Conservation (phyloP, 2,329 filamentous ascomycete species). For the Zarea fungicola region DNA sequence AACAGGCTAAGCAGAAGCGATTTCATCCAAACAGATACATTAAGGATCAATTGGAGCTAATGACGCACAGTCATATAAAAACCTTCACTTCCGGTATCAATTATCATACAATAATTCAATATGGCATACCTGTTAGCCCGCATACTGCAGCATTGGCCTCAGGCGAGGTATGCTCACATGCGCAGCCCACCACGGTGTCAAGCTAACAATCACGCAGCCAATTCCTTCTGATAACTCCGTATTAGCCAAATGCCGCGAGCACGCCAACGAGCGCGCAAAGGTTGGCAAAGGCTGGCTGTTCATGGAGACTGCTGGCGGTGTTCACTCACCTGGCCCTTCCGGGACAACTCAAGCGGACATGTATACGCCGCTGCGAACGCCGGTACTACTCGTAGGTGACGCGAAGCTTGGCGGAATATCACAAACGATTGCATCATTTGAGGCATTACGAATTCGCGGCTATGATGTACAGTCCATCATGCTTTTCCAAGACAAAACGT, state of each 20-base stretch:
- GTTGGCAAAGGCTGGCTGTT: conserved; percentile 54
- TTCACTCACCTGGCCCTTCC: conserved; percentile 72
- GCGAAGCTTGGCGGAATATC: conserved; percentile 73
- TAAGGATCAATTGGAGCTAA: background rate
- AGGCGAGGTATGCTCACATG: conserved; percentile 32
- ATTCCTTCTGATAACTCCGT: conserved; percentile 48
- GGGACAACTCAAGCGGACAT: conserved; percentile 73
- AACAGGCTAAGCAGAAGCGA: background rate
- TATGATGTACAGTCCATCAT: conserved; percentile 69
- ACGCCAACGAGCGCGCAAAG: conserved; percentile 38
- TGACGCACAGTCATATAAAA: conserved; percentile 52
- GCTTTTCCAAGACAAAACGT: conserved; percentile 61
- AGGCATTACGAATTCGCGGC: conserved; percentile 71
- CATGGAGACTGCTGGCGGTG: conserved; percentile 77
- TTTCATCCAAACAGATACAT: background rate
- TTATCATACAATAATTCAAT: conserved; percentile 61
- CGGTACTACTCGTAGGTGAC: conserved; percentile 70
- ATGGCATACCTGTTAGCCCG: conserved; percentile 68
- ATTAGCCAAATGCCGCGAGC: conserved; percentile 41
- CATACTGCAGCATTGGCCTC: conserved; percentile 60
- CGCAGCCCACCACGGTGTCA: background rate
- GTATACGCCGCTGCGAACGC: conserved; percentile 68
- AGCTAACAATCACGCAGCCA: conserved; percentile 30
- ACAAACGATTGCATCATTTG: conserved; percentile 72
- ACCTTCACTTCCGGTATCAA: conserved; percentile 49